Percentiles rank a stretch among this genome's conserved stretches.
Evolutionary conservation across 495 filamentous ascomycete species (phyloP).

Genomic region (Aspergillus bertholletiae): DNA sequence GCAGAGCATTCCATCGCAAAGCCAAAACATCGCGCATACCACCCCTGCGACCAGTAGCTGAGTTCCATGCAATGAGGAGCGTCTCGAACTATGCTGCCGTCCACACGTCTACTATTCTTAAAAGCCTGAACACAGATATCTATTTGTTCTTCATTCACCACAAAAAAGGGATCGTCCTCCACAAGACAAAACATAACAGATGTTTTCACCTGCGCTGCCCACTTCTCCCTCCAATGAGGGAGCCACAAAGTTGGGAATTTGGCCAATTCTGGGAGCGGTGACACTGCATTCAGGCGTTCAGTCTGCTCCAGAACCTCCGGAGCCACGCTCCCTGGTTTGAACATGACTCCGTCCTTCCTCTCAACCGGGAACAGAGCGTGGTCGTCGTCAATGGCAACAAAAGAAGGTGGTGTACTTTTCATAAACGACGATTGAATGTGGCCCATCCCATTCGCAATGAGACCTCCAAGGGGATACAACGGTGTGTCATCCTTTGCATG

Average conservation of each 20-base stretch:
- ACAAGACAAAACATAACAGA: constrained; percentile 20
- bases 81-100: constrained; percentile 16
- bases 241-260: constrained; percentile 14
- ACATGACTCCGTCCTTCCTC: too few relatives aligned
- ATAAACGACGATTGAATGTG: too few relatives aligned
- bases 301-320: constrained; percentile 11
- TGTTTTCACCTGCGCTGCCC: constrained; percentile 7
- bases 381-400: too few relatives aligned
- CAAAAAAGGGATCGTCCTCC: constrained; percentile 18
- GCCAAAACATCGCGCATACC: constrained; percentile 33
- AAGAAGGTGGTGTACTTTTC: too few relatives aligned
- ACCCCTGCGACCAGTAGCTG: constrained; percentile 28
- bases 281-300: constrained; percentile 13
- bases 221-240: constrained; percentile 11
- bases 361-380: too few relatives aligned
- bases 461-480: too few relatives aligned
- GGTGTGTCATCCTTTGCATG: too few relatives aligned
- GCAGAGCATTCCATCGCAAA: constrained; percentile 39
- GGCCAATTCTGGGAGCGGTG: constrained; percentile 14
- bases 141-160: constrained; percentile 7
- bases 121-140: constrained; percentile 22
- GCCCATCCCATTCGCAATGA: too few relatives aligned
- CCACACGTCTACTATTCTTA: constrained; percentile 21
- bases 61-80: constrained; percentile 33
- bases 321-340: too few relatives aligned